Percentiles rank a stretch among this genome's conserved stretches.
Conservation (phyloP, 495 filamentous ascomycete species). For the Aspergillus saccharolyticus region DNA sequence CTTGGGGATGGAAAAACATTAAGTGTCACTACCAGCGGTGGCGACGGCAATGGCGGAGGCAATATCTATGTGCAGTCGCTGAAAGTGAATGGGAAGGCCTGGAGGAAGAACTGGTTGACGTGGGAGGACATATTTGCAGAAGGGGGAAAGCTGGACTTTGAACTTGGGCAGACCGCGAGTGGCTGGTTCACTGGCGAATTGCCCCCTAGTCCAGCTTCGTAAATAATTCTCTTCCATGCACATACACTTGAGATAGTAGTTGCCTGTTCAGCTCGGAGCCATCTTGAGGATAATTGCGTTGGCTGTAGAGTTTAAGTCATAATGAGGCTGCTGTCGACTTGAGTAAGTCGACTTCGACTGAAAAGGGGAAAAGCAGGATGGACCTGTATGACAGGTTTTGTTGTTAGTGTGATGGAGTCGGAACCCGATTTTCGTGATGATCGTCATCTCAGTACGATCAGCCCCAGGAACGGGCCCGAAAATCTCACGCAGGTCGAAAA, state of each 20-base stretch:
- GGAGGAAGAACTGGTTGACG: conserved; percentile 49
- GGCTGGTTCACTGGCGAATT: conserved; percentile 46
- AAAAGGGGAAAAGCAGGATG: background rate
- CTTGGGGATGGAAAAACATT: conserved; percentile 43
- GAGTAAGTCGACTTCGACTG: background rate
- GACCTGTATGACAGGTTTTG: too few species aligned
- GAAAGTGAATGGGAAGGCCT: conserved; percentile 44
- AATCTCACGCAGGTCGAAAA: background rate
- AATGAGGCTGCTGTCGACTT: background rate
- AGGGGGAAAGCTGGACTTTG: conserved; percentile 52
- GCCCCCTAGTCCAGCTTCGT: conserved; percentile 51
- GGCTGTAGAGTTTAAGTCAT: background rate
- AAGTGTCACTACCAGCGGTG: conserved; percentile 40
- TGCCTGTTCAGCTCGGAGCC: too few species aligned
- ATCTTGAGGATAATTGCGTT: background rate
- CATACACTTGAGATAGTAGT: background rate
- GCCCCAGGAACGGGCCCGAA: background rate
- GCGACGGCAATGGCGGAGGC: conserved; percentile 36
- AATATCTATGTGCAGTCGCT: conserved; percentile 45
- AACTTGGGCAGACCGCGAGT: conserved; percentile 39
- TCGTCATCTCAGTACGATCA: background rate
- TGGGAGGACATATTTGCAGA: conserved; percentile 52
- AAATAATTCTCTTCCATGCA: background rate
- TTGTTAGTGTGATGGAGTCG: background rate
- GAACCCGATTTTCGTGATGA: too few species aligned